Evolutionary conservation across 805 yeast species (phyloP), one percentile per base, ranked within the genome.

Genomic region (Ogataea siamensis): DNA sequence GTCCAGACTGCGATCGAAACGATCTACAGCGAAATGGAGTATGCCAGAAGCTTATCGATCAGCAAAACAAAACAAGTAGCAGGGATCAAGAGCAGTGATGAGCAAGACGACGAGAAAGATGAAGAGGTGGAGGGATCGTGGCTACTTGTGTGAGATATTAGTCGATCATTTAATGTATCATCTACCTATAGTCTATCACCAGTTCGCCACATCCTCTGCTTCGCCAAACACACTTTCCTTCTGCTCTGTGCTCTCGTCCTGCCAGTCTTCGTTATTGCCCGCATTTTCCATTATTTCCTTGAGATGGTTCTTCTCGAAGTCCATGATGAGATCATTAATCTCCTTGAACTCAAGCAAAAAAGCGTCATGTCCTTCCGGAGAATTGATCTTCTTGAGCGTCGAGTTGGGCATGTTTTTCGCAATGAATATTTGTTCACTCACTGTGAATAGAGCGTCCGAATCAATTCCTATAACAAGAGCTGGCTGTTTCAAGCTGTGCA

Each of bases 281-380:
- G 79, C 68, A 51, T 64, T 64, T 16, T 70, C 67, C 70, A 78
- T 80, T 43, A 82, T 68, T 19, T 79, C 84, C 2, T 80, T 71
- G 38, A 82, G 63, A 39, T 79, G 68, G 27, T 66, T 61, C 16
- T 62, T 64, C 54, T 91, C 70, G 61, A 91, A 93, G 3, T 74
- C 75, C 29, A 75, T 63, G 37, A 94, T 78, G 47, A 82, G 68
- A 24, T 74, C 68, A 58, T 93, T 86, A 40, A 93, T 87, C 35
- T 79, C 77, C 34, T 78, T 82, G 60, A 93, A 93, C 61, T 93
- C 99, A 32, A 93, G 69, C 43, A 93, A 65, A 57, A 93, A 93
- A 2, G 98, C 99, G 66, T 93, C 99, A 57, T 93, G 99, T 12
- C 99, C 99, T 53, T 93, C 99, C 9, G 91, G 93, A 1, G 97